Evolutionary conservation across 1,139 yeast genomes (phyloP).

Genomic region (Pichia sp.): DNA sequence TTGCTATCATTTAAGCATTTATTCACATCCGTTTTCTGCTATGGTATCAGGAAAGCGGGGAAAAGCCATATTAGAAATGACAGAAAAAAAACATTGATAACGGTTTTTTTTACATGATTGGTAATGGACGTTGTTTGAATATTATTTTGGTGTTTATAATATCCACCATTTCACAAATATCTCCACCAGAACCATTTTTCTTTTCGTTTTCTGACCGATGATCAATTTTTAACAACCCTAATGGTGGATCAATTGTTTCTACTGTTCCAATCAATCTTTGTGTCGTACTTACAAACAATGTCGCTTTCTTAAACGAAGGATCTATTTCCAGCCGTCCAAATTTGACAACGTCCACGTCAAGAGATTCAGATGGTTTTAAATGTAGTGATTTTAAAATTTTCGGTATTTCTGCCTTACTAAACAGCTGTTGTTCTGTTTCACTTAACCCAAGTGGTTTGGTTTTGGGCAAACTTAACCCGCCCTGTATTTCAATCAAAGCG

Average conservation of each 20-base stretch:
- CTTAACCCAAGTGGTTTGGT: conserved; percentile 31
- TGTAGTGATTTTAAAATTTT: conserved; percentile 11
- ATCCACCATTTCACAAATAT: conserved; percentile 48
- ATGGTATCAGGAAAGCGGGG: no score
- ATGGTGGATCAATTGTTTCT: conserved; percentile 51
- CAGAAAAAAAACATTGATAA: background rate
- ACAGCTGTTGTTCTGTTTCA: conserved; percentile 28
- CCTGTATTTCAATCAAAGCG: conserved; percentile 62
- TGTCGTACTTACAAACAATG: conserved; percentile 57
- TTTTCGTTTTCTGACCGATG: conserved; percentile 16
- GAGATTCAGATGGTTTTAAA: conserved; percentile 5
- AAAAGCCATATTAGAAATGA: no score
- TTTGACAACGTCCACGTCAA: conserved; percentile 44
- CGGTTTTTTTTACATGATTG: conserved; percentile 49
- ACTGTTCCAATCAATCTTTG: conserved; percentile 59
- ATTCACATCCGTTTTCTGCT: no score
- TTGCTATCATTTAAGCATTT: no score
- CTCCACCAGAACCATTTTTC: no score
- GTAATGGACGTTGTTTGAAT: conserved; percentile 63
- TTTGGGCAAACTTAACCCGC: conserved; percentile 54
- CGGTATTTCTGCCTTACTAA: conserved; percentile 21
- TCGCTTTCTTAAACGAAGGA: conserved; percentile 39
- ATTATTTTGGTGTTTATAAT: conserved; percentile 50
- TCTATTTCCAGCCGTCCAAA: conserved; percentile 58
- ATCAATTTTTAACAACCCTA: conserved; percentile 51